A percentile compares a stretch with the other conserved stretches of the same genome.
Evolutionary conservation across 176 grass and related monocot species (phyloP).

Genomic region (Triticum monococcum): DNA sequence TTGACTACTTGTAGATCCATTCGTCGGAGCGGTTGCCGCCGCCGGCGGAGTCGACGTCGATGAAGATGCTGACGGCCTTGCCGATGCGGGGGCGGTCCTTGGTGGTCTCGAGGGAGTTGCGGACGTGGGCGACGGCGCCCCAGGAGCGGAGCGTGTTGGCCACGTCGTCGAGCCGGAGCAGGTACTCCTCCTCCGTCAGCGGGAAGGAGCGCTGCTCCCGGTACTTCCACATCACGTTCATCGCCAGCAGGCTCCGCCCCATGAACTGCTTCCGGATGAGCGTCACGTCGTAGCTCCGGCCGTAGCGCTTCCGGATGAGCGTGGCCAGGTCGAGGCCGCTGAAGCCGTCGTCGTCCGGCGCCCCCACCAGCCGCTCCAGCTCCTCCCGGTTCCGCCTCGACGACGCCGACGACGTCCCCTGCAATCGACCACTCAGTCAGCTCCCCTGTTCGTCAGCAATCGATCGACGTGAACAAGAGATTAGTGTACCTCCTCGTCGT

Average conservation of each 20-base stretch:
- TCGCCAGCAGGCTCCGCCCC: conserved; percentile 78
- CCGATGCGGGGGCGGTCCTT: conserved; percentile 95
- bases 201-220: conserved; percentile 95
- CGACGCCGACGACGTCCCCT: neutral
- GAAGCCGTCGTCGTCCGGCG: conserved; percentile 52
- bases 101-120: conserved; percentile 71
- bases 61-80: conserved; percentile 99
- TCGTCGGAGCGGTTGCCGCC: conserved; percentile 52
- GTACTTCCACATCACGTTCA: conserved; percentile 99
- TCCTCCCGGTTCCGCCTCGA: conserved; percentile 36
- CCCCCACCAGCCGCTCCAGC: conserved; percentile 67
- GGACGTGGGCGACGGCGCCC: conserved; percentile 91
- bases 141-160: conserved; percentile 85
- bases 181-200: conserved; percentile 94
- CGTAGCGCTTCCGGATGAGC: conserved; percentile 88
- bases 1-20: conserved; percentile 72
- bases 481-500: conserved; percentile 32
- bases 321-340: conserved; percentile 75
- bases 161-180: conserved; percentile 82
- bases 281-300: conserved; percentile 88
- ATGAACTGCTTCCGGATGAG: conserved; percentile 95
- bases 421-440: no score
- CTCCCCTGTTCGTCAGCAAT: no score
- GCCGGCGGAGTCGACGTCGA: conserved; percentile 83
- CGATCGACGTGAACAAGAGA: no score